Percentiles rank a stretch among this genome's conserved stretches.
Evolutionary conservation across 2,329 filamentous ascomycete species (phyloP).

Genomic region (Cladorrhinum sp.): DNA sequence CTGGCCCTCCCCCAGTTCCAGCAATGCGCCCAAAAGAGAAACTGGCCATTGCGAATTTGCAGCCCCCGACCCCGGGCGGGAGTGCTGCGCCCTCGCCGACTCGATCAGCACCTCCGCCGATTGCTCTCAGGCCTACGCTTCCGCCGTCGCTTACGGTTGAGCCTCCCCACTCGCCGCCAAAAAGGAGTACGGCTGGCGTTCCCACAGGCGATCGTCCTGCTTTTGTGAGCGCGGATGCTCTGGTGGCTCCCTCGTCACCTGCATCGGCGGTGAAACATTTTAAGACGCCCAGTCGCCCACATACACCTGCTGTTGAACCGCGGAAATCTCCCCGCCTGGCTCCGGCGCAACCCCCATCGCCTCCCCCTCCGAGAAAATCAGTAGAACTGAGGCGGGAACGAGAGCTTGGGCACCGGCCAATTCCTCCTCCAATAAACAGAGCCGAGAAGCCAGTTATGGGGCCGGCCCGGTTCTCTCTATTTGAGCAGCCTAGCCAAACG

Average conservation of each 20-base stretch:
- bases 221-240: conserved; percentile 48
- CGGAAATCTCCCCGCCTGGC: conserved; percentile 47
- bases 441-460: conserved; percentile 61
- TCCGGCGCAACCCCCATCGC: conserved; percentile 56
- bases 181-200: conserved; percentile 37
- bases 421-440: conserved; percentile 75
- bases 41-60: conserved; percentile 38
- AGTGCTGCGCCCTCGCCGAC: conserved; percentile 38
- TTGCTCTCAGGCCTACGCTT: conserved; percentile 42
- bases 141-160: conserved; percentile 67
- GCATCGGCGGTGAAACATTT: conserved; percentile 44
- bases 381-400: conserved; percentile 53
- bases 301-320: conserved; percentile 50
- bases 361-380: conserved; percentile 62
- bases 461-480: conserved; percentile 19
- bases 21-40: conserved; percentile 28
- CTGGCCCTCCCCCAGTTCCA: conserved; percentile 20
- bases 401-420: conserved; percentile 42
- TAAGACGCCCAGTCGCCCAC: conserved; percentile 54
- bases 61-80: conserved; percentile 37
- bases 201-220: conserved; percentile 41
- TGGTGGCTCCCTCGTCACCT: conserved; percentile 41
- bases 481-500: conserved; percentile 25
- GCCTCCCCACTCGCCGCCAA: conserved; percentile 67
- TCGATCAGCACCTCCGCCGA: conserved; percentile 45